Base-by-base conservation (phyloP, 2,329 filamentous ascomycete genomes). In the Sarocladium oryzae region DNA sequence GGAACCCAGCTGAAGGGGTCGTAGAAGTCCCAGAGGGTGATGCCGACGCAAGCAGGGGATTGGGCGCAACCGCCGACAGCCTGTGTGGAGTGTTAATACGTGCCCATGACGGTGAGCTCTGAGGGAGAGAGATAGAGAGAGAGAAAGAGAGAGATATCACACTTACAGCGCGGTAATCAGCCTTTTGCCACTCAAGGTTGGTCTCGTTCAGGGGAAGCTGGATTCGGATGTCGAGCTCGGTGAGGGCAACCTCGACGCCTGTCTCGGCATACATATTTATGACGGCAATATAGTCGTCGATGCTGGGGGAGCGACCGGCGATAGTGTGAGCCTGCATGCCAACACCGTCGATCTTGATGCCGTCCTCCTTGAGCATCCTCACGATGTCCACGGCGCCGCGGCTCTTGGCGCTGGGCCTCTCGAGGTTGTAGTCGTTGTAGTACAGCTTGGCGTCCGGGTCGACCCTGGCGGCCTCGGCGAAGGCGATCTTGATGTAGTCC, bases 361-460 rank as follows among this genome's bases (percentile, higher is more conserved):
- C 70, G 1, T 68, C 62, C 7, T 61, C 60, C 50, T 67, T 57
- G 5, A 71, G 55, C 37, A 58, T 57, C 51, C 58, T 59, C 30
- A 73, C 65, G 21, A 73, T 62, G 21, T 59, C 63, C 13, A 64
- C 53, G 1, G 62, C 65, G 4, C 61, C 64, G 4, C 63, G 63
- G 21, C 61, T 61, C 60, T 74, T 73, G 23, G 62, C 55, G n/a
- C 63, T 60, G 2, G 64, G 57, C 16, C 53, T 51, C 61, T 80
- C 77, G 52, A 77, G 70, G 61, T 79, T 75, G 65, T 81, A 82
- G 61, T 82, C 78, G 62, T 82, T 82, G 66, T 79, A 79, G 61
- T 80, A 82, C 6, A 83, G 65, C 63, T 77, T 80, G 13, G 75
- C 74, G 0, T 61, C 59, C 0, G 74, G 73, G 48, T 75, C 73